Evolutionary conservation across 2,329 filamentous ascomycete genomes (phyloP), one percentile per base, ranked within the genome.

Genomic region (Neofusicoccum ribis): DNA sequence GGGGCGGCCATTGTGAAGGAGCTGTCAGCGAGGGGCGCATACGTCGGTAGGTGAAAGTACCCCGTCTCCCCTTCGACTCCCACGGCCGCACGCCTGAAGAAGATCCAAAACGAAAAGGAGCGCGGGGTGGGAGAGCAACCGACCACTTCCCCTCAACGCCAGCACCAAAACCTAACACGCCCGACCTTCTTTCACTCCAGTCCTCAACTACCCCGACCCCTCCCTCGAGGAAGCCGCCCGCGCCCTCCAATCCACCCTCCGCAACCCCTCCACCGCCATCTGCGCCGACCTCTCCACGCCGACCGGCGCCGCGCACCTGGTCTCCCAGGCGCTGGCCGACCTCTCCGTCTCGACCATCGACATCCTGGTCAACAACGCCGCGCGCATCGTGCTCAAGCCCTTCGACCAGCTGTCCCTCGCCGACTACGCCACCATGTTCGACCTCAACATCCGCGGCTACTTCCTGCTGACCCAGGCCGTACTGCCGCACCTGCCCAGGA

Each of bases 401-500:
- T 67, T 67, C 12, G 31, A 43, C 14, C 78, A 82, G 17, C 77
- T 84, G 47, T 82, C 80, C 1, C 67, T 79, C 2, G 79, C 81
- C 1, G 82, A 86, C 72, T 88, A 84, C 69, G 78, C 82, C 27
- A 69, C 74, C 14, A 80, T 87, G 15, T 88, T 84, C 71, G 74
- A 86, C 67, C 75, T 86, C 68, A 89, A 89, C 71, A 81, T 86
- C 5, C 82, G 83, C 12, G 85, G 81, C 0, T 79, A 82, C 0
- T 74, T 87, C 15, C 75, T 88, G n/a, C 77, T 89, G 63, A 81
- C 82, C 1, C 82, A 86, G 68, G 82, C 83, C 0, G 79, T 84
- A 0, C 74, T 85, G 14, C 84, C 85, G 0, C 76, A 86, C 67
- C 77, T 89, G 2, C 77, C 78, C 3, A 37, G 20, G 50, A 52